A percentile compares a stretch with the other conserved stretches of the same genome.
Evolutionary conservation across 192 early-diverging fungal genomes (phyloP).

Genomic region (Chytriomyces sp.): DNA sequence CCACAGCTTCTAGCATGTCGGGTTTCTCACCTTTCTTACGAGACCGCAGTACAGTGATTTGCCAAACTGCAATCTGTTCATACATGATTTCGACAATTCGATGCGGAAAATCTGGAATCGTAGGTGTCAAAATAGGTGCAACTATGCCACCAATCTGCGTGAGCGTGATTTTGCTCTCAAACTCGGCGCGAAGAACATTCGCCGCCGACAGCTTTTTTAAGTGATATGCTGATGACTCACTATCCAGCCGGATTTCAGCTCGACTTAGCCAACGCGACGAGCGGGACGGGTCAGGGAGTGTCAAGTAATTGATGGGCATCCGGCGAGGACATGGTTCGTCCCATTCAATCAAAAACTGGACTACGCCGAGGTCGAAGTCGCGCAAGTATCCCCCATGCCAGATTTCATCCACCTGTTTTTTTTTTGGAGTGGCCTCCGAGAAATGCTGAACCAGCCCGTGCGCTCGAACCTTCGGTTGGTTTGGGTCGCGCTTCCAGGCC

Average conservation of each 20-base stretch:
- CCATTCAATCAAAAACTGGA: conserved; percentile 12
- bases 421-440: not conserved
- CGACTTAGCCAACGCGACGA: conserved; percentile 2
- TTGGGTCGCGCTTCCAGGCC: not conserved
- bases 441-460: not conserved
- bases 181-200: conserved; percentile 4
- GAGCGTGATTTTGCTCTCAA: not conserved
- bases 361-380: not conserved
- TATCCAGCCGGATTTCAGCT: conserved; percentile 1
- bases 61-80: not conserved
- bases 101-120: not conserved
- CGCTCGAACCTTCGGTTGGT: not conserved
- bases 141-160: conserved; percentile 12
- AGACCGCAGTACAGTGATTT: not conserved
- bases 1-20: not conserved
- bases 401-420: conserved; percentile 2
- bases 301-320: conserved; percentile 7
- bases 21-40: not conserved
- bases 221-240: not conserved
- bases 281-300: not conserved
- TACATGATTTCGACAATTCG: conserved; percentile 7
- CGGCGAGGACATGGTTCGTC: conserved; percentile 2
- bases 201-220: conserved; percentile 1
- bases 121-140: not conserved
- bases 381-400: conserved; percentile 9